Percentiles rank a stretch among this genome's conserved stretches.
Evolutionary conservation across 768 basidiomycete genomes (phyloP).

Genomic region (Mrakia gelida): DNA sequence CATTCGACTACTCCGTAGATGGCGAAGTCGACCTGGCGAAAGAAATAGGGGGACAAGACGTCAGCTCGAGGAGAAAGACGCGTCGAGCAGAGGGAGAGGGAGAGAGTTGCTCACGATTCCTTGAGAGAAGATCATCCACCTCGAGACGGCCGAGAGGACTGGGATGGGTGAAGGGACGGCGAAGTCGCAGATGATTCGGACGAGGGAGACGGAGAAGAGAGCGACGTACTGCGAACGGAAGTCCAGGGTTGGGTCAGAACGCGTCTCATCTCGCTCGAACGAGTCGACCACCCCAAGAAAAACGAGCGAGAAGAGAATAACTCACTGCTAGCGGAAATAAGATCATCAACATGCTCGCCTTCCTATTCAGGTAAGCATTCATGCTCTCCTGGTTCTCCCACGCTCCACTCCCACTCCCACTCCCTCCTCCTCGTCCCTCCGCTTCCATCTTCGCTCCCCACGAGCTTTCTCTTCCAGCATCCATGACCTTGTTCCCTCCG

Average conservation of each 20-base stretch:
- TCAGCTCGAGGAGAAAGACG: not conserved
- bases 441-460: not conserved
- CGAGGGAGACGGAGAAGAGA: conserved; percentile 22
- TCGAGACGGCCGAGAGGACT: conserved; percentile 7
- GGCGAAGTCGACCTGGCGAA: not conserved
- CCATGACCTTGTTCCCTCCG: not conserved
- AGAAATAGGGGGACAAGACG: not conserved
- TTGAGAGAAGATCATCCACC: conserved; percentile 19
- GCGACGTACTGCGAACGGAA: conserved; percentile 19
- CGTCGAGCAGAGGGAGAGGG: not conserved
- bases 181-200: conserved; percentile 24
- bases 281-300: no score
- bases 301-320: not conserved
- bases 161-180: conserved; percentile 5
- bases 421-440: not conserved
- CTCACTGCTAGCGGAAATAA: conserved; percentile 24
- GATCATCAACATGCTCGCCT: conserved; percentile 30
- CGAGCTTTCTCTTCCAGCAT: not conserved
- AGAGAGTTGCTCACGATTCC: conserved; percentile 13
- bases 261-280: no score
- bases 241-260: not conserved
- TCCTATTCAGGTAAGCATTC: conserved; percentile 28
- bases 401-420: not conserved
- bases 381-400: conserved; percentile 21
- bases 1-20: conserved; percentile 29